Evolutionary conservation across 345 rosid genomes (phyloP), one percentile per base, ranked within the genome.

Genomic region (Excoecaria cochinchinensis): DNA sequence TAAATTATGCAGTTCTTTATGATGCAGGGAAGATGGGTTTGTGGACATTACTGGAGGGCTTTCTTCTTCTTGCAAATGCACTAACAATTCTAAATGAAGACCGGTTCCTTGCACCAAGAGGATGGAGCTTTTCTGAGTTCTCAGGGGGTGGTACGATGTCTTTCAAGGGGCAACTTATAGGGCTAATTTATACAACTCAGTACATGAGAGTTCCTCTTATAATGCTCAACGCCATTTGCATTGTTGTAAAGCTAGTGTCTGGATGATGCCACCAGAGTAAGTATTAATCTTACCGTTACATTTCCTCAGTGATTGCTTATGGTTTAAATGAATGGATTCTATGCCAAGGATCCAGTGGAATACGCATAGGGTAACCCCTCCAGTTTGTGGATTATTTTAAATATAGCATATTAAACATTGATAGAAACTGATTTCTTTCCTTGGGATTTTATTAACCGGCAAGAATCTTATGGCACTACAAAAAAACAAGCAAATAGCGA

Each of bases 71-170:
- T 76, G 97, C 97, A 47, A 95, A 95, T 80, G 98, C 94, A 69
- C 73, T 95, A 46, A 98, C 99, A 25, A 91, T 91, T 79, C 82
- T 93, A 65, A 95, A 95, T 53, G 99, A 95, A 85, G 98, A 93
- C 71, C 91, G 97, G 19, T 91, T 95, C 83, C 97, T 95, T 59
- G 90, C 90, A 59, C 94, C 90, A 12, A 87, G 89, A 80, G 99
- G 97, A 75, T 95, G 97, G 98, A 90, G 92, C 76, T 87, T 90
- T 75, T 87, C 86, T 5, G 92, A 90, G 73, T 83, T 89, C 73
- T 90, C 96, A 36, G 86, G 82, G 3, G 88, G 87, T 8, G 76
- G 76, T 69, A 80, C 86, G 15, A 89, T 88, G 88, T 89, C 93
- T 44, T 79, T 91, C 72, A 91, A 91, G 78, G 91, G 88, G 58